Percentiles rank a stretch among this genome's conserved stretches.
phyloP scores from a whole-genome alignment of 2,329 filamentous ascomycete species.

The Fonsecaea pugnacius region DNA sequence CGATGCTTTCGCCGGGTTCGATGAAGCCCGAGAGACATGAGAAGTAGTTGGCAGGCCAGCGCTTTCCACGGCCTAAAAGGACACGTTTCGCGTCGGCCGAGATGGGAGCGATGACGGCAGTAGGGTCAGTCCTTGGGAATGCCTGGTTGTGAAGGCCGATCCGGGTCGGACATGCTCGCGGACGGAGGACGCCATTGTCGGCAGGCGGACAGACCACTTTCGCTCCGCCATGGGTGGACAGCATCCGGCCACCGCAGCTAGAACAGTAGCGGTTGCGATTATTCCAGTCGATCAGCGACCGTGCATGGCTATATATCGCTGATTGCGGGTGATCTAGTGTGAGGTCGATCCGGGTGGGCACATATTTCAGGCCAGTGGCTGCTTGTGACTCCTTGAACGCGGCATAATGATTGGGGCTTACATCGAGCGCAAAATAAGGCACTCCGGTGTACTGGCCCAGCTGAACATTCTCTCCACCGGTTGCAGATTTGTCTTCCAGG shows the following conservation, averaged over 20 bases:
- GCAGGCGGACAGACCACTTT: slow-evolving; percentile 51
- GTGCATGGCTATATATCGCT: slow-evolving; percentile 52
- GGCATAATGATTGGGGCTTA: slow-evolving; percentile 56
- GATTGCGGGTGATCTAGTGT: slow-evolving; percentile 21
- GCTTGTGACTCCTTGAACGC: slow-evolving; percentile 5
- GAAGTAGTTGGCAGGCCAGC: slow-evolving; percentile 84
- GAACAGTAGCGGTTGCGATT: slow-evolving; percentile 86
- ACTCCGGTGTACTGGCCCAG: slow-evolving; percentile 70
- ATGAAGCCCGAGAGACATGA: slow-evolving; percentile 84
- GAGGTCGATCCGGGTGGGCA: slow-evolving; percentile 25
- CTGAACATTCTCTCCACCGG: slow-evolving; percentile 42
- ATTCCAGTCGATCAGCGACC: slow-evolving; percentile 92
- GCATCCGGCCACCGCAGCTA: slow-evolving; percentile 79
- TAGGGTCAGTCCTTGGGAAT: slow-evolving; percentile 90
- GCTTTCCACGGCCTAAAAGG: slow-evolving; percentile 80
- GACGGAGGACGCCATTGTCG: slow-evolving; percentile 45
- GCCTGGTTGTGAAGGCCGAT: slow-evolving; percentile 84
- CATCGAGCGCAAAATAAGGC: slow-evolving; percentile 87
- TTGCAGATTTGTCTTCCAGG: slow-evolving; percentile 51
- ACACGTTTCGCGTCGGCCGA: slow-evolving; percentile 75
- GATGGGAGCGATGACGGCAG: slow-evolving; percentile 93
- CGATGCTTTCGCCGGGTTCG: slow-evolving; percentile 80
- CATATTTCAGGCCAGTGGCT: slow-evolving; percentile 13
- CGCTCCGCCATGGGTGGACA: slow-evolving; percentile 55
- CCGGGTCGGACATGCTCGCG: slow-evolving; percentile 74